A percentile compares a stretch with the other conserved stretches of the same genome.
phyloP scores from a whole-genome alignment of 2,329 filamentous ascomycete species.

The Tympanopsis confertula region DNA sequence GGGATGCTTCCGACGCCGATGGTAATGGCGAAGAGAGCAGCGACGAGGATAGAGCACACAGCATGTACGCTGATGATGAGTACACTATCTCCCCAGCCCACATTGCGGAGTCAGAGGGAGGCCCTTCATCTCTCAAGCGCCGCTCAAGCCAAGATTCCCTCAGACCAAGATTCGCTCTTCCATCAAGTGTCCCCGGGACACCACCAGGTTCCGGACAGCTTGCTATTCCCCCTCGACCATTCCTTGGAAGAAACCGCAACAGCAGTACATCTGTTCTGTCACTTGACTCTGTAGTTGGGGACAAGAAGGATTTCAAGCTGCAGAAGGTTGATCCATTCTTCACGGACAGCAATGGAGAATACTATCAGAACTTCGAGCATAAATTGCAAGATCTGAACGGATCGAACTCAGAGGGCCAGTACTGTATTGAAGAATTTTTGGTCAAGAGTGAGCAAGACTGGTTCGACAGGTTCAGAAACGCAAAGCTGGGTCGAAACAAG shows the following conservation, averaged over 20 bases:
- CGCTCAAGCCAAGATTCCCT: conserved; percentile 2
- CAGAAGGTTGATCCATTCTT: conserved; percentile 60
- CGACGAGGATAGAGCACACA: conserved; percentile 21
- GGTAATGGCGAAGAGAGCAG: conserved; percentile 21
- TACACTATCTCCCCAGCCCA: conserved; percentile 20
- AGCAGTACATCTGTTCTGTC: conserved; percentile 35
- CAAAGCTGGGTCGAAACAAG: conserved; percentile 39
- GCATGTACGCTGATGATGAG: conserved; percentile 23
- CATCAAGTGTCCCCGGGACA: background rate
- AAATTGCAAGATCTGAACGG: conserved; percentile 41
- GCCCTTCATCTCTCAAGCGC: conserved; percentile 5
- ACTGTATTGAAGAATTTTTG: conserved; percentile 56
- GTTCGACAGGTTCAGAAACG: conserved; percentile 46
- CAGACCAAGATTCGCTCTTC: background rate
- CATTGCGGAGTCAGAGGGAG: conserved; percentile 14
- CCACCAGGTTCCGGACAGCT: background rate
- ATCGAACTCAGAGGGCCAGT: conserved; percentile 40
- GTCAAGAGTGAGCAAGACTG: conserved; percentile 56
- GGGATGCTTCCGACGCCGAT: conserved; percentile 8
- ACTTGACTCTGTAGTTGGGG: conserved; percentile 44
- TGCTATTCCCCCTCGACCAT: conserved; percentile 4
- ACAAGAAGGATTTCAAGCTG: conserved; percentile 49
- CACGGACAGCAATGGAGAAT: conserved; percentile 51
- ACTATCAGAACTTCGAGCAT: conserved; percentile 44
- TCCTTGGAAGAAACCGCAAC: conserved; percentile 10